Evolutionary conservation across 306 rosid species (phyloP).

Genomic region (Cicer yamashitae): DNA sequence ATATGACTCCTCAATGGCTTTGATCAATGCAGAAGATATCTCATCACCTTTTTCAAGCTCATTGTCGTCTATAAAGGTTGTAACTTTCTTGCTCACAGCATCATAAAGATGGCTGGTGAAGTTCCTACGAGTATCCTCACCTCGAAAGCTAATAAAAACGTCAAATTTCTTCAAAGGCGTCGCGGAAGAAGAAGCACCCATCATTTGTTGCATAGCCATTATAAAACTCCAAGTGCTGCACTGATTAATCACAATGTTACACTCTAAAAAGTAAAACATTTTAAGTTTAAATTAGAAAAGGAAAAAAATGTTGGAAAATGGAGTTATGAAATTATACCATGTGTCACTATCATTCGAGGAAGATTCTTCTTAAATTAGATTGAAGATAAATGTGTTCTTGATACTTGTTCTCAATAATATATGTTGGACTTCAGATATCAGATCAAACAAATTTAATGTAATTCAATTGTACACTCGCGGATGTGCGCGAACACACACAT

Average conservation of each 20-base stretch:
- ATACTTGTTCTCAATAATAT: too few relatives aligned
- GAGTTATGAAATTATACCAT: too few relatives aligned
- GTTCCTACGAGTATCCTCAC: slow-evolving; percentile 9
- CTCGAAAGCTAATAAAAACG: slow-evolving; percentile 30
- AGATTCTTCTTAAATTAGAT: too few relatives aligned
- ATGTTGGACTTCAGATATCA: too few relatives aligned
- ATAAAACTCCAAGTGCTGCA: not conserved
- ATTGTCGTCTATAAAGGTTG: not conserved
- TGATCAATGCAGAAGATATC: not conserved
- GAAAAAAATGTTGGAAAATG: too few relatives aligned
- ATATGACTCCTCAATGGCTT: slow-evolving; percentile 11
- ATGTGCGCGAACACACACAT: too few relatives aligned
- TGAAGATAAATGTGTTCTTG: too few relatives aligned
- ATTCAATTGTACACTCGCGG: too few relatives aligned
- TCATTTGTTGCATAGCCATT: not conserved
- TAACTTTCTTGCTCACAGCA: not conserved
- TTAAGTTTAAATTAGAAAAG: too few relatives aligned
- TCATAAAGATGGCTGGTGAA: slow-evolving; percentile 24
- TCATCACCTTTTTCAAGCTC: slow-evolving; percentile 26
- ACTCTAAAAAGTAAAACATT: too few relatives aligned
- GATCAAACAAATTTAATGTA: too few relatives aligned
- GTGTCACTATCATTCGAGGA: too few relatives aligned
- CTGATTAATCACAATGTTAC: not conserved
- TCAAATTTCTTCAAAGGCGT: not conserved
- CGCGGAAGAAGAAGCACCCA: not conserved